phyloP scores from a whole-genome alignment of 2,329 filamentous ascomycete genomes.

The Fusarium sambucinum region DNA sequence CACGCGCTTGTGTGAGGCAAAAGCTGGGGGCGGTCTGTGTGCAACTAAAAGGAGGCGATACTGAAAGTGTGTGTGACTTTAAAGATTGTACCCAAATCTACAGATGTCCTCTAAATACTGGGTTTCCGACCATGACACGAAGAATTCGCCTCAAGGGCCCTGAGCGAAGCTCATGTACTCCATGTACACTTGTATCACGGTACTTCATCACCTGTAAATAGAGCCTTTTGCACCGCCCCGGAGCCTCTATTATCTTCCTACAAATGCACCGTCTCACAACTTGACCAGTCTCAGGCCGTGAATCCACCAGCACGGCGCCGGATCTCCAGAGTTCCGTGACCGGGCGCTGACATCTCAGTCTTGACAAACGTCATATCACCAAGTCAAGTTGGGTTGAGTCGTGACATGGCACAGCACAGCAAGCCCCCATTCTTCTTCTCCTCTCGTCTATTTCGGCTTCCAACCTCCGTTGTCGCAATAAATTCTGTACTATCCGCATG shows the following conservation, averaged over 20 bases:
- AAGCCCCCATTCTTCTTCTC: conserved; percentile 7
- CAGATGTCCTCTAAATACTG: background rate
- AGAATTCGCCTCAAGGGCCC: conserved; percentile 10
- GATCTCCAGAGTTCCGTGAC: conserved; percentile 29
- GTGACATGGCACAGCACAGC: conserved; percentile 26
- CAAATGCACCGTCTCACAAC: conserved; percentile 17
- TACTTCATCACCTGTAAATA: conserved; percentile 4
- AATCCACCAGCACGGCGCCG: conserved; percentile 34
- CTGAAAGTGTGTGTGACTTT: conserved; percentile 2
- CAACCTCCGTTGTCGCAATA: conserved; percentile 13
- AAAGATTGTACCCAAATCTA: background rate
- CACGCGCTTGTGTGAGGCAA: conserved; percentile 17
- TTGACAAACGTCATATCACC: conserved; percentile 37
- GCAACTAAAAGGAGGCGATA: conserved; percentile 26
- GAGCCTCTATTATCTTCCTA: background rate
- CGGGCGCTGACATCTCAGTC: conserved; percentile 30
- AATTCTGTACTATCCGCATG: background rate
- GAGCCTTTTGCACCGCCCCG: conserved; percentile 19
- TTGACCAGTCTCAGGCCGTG: conserved; percentile 22
- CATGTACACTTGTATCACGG: background rate
- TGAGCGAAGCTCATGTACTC: background rate
- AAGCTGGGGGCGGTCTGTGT: conserved; percentile 1
- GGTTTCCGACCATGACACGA: conserved; percentile 1
- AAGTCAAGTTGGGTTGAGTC: conserved; percentile 17
- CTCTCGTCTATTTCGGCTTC: conserved; percentile 23